Percentiles rank a stretch among this genome's conserved stretches.
Evolutionary conservation across 768 basidiomycete species (phyloP).

Genomic region (Rhodotorula diobovata): DNA sequence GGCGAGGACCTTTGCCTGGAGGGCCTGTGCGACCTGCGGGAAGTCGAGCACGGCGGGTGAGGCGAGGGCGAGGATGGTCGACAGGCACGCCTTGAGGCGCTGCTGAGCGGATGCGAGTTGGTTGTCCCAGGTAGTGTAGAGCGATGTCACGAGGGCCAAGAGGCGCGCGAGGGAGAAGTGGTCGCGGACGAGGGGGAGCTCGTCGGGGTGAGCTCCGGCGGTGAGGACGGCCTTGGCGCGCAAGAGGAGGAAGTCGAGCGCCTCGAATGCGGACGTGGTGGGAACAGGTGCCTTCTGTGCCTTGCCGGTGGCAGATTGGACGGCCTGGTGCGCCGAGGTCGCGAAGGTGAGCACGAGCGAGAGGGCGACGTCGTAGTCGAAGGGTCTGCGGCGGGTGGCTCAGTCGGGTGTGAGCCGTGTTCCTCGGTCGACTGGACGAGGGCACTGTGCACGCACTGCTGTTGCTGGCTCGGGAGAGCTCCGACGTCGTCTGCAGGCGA

Average conservation of each 20-base stretch:
- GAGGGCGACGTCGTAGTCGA: slow-evolving; percentile 16
- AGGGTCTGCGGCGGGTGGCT: background rate
- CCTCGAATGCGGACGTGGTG: slow-evolving; percentile 24
- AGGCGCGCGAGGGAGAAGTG: slow-evolving; percentile 2
- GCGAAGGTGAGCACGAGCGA: slow-evolving; percentile 11
- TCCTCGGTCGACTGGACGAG: background rate
- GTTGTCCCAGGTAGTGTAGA: slow-evolving; percentile 28
- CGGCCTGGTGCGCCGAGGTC: background rate
- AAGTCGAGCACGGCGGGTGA: slow-evolving; percentile 2
- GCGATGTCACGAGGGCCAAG: background rate
- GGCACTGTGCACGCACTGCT: background rate
- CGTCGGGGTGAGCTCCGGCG: background rate
- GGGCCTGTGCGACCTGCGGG: slow-evolving; percentile 8
- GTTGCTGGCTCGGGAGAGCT: background rate
- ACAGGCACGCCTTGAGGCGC: slow-evolving; percentile 19
- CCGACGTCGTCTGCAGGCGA: background rate
- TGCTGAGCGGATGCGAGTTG: slow-evolving; percentile 8
- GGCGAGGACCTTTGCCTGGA: slow-evolving; percentile 22
- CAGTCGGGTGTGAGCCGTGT: background rate
- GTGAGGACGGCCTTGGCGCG: background rate
- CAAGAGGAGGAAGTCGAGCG: slow-evolving; percentile 28
- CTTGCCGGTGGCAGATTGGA: background rate
- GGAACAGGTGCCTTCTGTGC: background rate
- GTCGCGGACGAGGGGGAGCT: slow-evolving; percentile 3
- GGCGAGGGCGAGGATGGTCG: slow-evolving; percentile 13